Evolutionary conservation across 2,329 filamentous ascomycete species (phyloP).

Genomic region (Harringtonia aguacate): DNA sequence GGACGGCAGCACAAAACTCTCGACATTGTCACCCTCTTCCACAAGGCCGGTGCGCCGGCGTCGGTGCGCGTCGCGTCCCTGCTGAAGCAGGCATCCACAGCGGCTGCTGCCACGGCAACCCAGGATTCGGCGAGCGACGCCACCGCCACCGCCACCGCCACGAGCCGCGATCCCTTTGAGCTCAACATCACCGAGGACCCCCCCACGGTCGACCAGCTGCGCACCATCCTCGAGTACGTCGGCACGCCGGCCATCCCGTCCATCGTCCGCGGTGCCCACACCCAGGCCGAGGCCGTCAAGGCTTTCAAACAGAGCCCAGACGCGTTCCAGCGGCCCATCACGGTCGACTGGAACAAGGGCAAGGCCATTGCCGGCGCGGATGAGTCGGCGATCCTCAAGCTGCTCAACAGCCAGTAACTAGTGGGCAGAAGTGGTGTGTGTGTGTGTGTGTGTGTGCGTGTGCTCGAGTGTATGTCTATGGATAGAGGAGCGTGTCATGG

Average conservation of each 20-base stretch:
- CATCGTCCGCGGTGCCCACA: conserved; percentile 63
- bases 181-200: conserved; percentile 39
- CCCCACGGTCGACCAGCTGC: conserved; percentile 48
- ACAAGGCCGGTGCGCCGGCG: conserved; percentile 63
- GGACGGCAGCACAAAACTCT: conserved; percentile 60
- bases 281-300: conserved; percentile 67
- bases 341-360: conserved; percentile 92
- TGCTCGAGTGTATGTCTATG: too few relatives aligned
- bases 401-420: conserved; percentile 44
- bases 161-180: conserved; percentile 60
- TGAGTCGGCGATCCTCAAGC: conserved; percentile 80
- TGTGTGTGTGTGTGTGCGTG: too few relatives aligned
- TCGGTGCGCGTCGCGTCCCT: conserved; percentile 65
- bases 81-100: conserved; percentile 70
- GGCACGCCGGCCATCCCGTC: conserved; percentile 47
- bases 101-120: conserved; percentile 55
- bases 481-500: too few relatives aligned
- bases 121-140: conserved; percentile 65
- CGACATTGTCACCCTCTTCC: conserved; percentile 94
- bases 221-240: conserved; percentile 34
- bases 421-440: too few relatives aligned
- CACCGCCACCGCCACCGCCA: conserved; percentile 21
- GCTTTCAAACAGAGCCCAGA: conserved; percentile 61
- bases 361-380: conserved; percentile 67
- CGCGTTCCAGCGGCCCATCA: conserved; percentile 63